Evolutionary conservation across 257 asterid species (phyloP).

Genomic region (Nicotiana knightiana): DNA sequence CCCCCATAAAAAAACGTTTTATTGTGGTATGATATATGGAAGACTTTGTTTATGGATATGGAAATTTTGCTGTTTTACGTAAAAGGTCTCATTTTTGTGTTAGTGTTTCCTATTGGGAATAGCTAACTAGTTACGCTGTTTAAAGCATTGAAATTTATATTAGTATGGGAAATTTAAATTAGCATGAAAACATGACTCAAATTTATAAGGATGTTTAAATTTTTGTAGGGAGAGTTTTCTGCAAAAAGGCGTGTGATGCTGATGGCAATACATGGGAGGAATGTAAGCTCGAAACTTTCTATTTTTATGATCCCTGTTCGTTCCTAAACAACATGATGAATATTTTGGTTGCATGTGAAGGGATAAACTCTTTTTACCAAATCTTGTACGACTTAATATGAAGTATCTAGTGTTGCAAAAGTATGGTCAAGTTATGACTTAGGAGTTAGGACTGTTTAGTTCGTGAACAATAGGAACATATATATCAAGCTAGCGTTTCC

Average conservation of each 20-base stretch:
- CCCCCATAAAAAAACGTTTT: too few species aligned
- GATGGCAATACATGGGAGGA: conserved; percentile 85
- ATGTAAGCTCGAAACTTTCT: conserved; percentile 41
- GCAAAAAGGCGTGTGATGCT: conserved; percentile 86
- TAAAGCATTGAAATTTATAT: not conserved
- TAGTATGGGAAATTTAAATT: not conserved
- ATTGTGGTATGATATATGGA: too few species aligned
- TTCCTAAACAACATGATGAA: too few species aligned
- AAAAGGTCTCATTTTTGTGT: not conserved
- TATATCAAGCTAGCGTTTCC: too few species aligned
- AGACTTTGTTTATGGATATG: too few species aligned
- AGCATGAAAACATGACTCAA: not conserved
- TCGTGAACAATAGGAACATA: too few species aligned
- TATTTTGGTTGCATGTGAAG: too few species aligned
- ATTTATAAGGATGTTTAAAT: conserved; percentile 1
- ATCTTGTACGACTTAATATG: too few species aligned
- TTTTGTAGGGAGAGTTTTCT: conserved; percentile 79
- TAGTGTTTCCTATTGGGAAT: not conserved
- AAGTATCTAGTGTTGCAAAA: too few species aligned
- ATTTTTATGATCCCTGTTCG: not conserved
- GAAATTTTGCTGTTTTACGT: not conserved
- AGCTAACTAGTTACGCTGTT: not conserved
- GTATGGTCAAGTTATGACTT: too few species aligned
- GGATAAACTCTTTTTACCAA: too few species aligned
- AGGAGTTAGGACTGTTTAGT: too few species aligned